These are phyloP conservation scores for Coemansia sp. DNA, from an alignment of 192 early-diverging fungal species.

Conservation along the genomic window DNA sequence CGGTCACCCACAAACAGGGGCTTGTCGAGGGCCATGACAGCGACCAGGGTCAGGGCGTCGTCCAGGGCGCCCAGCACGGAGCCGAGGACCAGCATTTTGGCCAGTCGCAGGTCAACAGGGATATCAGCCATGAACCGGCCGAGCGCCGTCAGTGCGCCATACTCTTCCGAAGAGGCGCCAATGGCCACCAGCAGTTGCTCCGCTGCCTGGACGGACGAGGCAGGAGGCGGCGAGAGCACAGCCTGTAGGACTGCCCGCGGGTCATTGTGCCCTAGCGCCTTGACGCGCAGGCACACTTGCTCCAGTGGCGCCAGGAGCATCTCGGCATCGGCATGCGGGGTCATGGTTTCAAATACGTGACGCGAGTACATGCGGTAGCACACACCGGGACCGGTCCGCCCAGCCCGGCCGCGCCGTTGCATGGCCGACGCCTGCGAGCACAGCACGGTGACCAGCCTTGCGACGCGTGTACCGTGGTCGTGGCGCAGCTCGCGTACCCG, in stretches of 20 bases:
- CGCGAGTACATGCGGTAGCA: conserved; percentile 75
- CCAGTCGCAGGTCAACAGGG: conserved; percentile 74
- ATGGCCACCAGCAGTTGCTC: conserved; percentile 58
- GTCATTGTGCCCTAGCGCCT: conserved; percentile 63
- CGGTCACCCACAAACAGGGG: conserved; percentile 45
- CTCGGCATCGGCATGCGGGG: conserved; percentile 67
- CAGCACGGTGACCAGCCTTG: conserved; percentile 55
- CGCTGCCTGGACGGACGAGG: conserved; percentile 56
- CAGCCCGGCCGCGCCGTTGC: conserved; percentile 81
- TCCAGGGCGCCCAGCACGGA: conserved; percentile 72
- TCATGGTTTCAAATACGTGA: conserved; percentile 53
- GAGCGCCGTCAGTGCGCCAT: conserved; percentile 61
- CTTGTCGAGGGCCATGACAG: conserved; percentile 52
- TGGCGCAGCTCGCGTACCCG: conserved; percentile 62
- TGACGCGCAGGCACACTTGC: conserved; percentile 72
- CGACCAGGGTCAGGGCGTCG: conserved; percentile 65
- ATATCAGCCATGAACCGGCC: conserved; percentile 68
- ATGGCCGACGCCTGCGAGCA: conserved; percentile 58
- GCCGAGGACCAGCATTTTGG: conserved; percentile 75
- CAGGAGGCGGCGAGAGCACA: conserved; percentile 67
- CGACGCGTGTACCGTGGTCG: conserved; percentile 58
- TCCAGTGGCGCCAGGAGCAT: conserved; percentile 78
- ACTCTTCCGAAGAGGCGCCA: conserved; percentile 53
- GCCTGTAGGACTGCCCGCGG: conserved; percentile 55
- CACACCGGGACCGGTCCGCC: conserved; percentile 69